phyloP scores from a whole-genome alignment of 345 rosid genomes.

The Dipteronia dyeriana region DNA sequence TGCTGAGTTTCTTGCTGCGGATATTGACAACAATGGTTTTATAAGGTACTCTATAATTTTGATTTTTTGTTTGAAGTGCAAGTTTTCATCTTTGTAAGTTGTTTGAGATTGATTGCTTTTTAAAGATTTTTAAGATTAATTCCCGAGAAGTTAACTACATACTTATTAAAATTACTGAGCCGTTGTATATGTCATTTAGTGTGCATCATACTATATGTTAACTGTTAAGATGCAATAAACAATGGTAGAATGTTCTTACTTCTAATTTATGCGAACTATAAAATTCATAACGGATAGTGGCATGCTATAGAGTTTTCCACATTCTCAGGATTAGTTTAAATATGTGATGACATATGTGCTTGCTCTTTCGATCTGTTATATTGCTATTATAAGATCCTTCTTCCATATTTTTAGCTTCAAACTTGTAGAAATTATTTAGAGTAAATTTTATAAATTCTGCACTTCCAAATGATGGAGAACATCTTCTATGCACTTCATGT shows the following conservation, averaged over 20 bases:
- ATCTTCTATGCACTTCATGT: no score
- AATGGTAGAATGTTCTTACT: neutral
- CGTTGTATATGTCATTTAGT: neutral
- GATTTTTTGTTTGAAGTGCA: neutral
- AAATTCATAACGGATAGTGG: neutral
- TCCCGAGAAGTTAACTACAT: neutral
- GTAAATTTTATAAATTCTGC: neutral
- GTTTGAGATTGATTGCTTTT: neutral
- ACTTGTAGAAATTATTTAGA: neutral
- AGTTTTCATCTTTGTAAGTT: constrained; percentile 8
- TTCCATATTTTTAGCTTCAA: constrained; percentile 2
- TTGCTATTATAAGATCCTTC: neutral
- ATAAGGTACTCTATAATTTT: constrained; percentile 56
- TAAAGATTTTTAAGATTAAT: no score
- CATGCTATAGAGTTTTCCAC: neutral
- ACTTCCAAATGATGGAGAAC: neutral
- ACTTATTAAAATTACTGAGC: neutral
- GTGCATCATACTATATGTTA: neutral
- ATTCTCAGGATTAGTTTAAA: neutral
- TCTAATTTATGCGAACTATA: neutral
- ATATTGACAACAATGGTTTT: constrained; percentile 78
- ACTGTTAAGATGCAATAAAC: neutral
- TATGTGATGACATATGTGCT: neutral
- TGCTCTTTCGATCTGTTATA: neutral
- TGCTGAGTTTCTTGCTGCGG: constrained; percentile 84